Base-by-base conservation (phyloP, 208 protist species). In the Lotmaria passim region DNA sequence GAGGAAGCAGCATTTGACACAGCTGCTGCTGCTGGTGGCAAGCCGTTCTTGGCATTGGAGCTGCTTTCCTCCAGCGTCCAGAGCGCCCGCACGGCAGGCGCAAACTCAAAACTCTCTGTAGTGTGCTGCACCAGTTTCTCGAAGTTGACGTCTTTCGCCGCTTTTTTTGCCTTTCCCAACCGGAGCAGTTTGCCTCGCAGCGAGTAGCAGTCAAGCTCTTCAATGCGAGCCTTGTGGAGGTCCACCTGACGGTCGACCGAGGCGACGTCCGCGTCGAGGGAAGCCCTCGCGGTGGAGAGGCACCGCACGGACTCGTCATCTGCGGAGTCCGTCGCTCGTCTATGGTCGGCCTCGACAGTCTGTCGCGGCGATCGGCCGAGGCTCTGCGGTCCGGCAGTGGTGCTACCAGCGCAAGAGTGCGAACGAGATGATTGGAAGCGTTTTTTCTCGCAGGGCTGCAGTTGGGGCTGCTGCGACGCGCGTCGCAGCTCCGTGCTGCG, bases 151-250 rank as follows among this genome's bases (percentile, higher is more conserved):
- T 81, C 68, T 46, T 72, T 72, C 12, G 75, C 80, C 12, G 43
- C 57, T 5, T 74, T 69, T 63, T 93, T 93, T 17, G 80, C 59
- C 58, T 63, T 59, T 55, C 93, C 83, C 41, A 95, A 60, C n/a
- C 83, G 68, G 8, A 84, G 69, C 19, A 95, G 80, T 43, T 89
- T 87, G 0, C 73, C 59, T n/a, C 77, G 76, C 17, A 90, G 39
- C 12, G 82, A 90, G 65, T 77, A 84, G 21, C 58, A 43, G 24
- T 95, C 83, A 0, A 83, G 53, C 17, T 64, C 28, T 24, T 53
- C 21, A n/a, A 93, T 82, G 3, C 69, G 44, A 2, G 50, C 50
- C 62, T 85, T 82, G 12, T 84, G 53, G 0, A 50, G 47, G 38
- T 79, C 79, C 28, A 91, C 83, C 34, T 84, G 77, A 23, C 44